Conservation (phyloP, 2,329 filamentous ascomycete species). For the Sporothrix inflata region DNA sequence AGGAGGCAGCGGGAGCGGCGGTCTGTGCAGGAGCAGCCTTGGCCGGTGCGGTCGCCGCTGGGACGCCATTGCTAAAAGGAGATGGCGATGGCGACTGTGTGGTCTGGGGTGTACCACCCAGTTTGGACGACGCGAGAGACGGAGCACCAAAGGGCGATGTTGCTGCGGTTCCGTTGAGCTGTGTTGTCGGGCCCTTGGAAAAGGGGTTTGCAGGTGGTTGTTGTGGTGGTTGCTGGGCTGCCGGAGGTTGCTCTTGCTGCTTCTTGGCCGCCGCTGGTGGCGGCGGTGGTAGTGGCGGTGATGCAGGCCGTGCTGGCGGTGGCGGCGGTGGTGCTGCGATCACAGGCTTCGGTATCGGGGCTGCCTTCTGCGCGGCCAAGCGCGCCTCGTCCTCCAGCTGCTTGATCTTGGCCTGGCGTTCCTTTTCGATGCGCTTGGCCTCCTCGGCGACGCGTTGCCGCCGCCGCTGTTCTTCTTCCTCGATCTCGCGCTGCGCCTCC, state of each 20-base stretch:
- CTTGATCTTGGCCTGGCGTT: conserved; percentile 35
- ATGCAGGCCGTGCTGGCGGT: conserved; percentile 27
- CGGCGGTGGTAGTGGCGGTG: conserved; percentile 6
- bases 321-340: conserved; percentile 31
- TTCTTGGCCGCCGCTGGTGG: not conserved
- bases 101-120: not conserved
- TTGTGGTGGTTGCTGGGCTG: not conserved
- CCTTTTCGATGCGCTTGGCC: conserved; percentile 35
- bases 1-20: conserved; percentile 4
- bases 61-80: not conserved
- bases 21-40: conserved; percentile 20
- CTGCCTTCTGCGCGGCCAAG: conserved; percentile 41
- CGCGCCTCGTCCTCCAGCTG: conserved; percentile 40
- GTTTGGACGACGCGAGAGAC: not conserved
- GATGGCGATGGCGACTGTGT: not conserved
- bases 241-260: not conserved
- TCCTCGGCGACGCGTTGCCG: conserved; percentile 36
- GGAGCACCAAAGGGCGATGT: not conserved
- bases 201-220: conserved; percentile 7
- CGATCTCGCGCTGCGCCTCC: conserved; percentile 36
- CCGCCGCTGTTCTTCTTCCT: conserved; percentile 36
- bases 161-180: not conserved
- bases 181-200: not conserved
- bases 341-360: conserved; percentile 37
- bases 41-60: not conserved